Conservation (phyloP, 192 early-diverging fungal species). For the Kickxella alabastrina region DNA sequence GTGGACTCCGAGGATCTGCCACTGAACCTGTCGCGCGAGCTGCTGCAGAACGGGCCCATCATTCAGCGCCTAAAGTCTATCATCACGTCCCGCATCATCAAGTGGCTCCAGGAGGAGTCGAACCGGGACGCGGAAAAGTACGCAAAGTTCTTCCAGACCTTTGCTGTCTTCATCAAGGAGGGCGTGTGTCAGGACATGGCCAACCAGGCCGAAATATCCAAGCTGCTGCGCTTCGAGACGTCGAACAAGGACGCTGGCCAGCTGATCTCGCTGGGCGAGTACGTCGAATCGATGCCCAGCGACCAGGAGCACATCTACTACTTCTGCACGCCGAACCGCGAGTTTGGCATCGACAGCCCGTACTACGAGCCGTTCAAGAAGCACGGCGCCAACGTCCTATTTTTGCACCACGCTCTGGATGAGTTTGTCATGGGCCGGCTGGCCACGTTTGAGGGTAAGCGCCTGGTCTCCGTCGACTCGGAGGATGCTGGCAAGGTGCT, state of each 20-base stretch:
- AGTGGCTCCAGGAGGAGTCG: slow-evolving; percentile 73
- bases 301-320: slow-evolving; percentile 90
- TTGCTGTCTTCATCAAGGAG: slow-evolving; percentile 74
- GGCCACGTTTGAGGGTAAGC: slow-evolving; percentile 69
- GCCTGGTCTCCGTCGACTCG: slow-evolving; percentile 56
- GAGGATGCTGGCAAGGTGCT: slow-evolving; percentile 67
- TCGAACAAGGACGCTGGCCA: slow-evolving; percentile 54
- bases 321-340: slow-evolving; percentile 66
- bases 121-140: slow-evolving; percentile 64
- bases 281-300: slow-evolving; percentile 84
- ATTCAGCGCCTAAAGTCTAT: slow-evolving; percentile 83
- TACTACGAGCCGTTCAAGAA: slow-evolving; percentile 86
- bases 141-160: slow-evolving; percentile 67
- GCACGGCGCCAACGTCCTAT: slow-evolving; percentile 86
- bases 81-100: slow-evolving; percentile 84
- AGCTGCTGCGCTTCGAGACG: slow-evolving; percentile 78
- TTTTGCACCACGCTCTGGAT: slow-evolving; percentile 71
- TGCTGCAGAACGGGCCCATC: slow-evolving; percentile 81
- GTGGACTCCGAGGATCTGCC: slow-evolving; percentile 97
- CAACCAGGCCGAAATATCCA: slow-evolving; percentile 69
- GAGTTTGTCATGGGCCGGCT: slow-evolving; percentile 75
- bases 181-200: slow-evolving; percentile 82
- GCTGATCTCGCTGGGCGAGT: slow-evolving; percentile 64
- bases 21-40: slow-evolving; percentile 97
- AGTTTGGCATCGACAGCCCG: slow-evolving; percentile 76